Conservation (phyloP, 2,329 filamentous ascomycete genomes). For the Pleurostoma richardsiae region DNA sequence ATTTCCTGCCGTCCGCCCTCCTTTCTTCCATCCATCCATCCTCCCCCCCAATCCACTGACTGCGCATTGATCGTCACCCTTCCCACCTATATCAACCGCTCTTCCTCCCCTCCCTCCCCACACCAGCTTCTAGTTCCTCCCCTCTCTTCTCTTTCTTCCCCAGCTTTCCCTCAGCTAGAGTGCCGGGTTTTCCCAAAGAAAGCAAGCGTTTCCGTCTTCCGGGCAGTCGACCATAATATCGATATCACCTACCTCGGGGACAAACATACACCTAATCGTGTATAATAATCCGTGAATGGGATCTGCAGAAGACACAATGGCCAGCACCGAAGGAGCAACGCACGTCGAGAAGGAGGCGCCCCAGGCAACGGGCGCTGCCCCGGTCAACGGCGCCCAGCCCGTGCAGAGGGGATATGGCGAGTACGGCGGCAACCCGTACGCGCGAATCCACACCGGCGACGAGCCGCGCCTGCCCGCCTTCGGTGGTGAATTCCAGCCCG, state of each 20-base stretch:
- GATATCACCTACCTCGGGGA: no score
- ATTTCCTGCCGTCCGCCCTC: not conserved
- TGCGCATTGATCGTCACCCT: not conserved
- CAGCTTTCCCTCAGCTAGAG: not conserved
- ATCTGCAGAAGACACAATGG: not conserved
- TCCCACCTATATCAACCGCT: not conserved
- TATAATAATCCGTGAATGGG: no score
- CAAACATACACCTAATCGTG: no score
- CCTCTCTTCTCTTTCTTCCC: not conserved
- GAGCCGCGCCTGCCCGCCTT: conserved; percentile 50
- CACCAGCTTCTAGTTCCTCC: not conserved
- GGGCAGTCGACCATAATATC: no score
- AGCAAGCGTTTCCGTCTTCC: no score
- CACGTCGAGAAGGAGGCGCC: conserved; percentile 6
- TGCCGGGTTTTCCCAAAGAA: not conserved
- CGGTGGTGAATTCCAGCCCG: conserved; percentile 70
- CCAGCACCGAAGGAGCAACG: conserved; percentile 2
- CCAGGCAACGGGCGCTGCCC: conserved; percentile 4
- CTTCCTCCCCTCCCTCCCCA: not conserved
- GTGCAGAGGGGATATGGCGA: conserved; percentile 20
- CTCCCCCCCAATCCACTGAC: not conserved
- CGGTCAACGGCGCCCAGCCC: conserved; percentile 1
- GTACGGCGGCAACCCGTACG: conserved; percentile 33
- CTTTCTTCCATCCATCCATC: not conserved
- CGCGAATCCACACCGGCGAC: conserved; percentile 21